phyloP scores from a whole-genome alignment of 1,284 basidiomycete species.

The Lentinus polychrous region DNA sequence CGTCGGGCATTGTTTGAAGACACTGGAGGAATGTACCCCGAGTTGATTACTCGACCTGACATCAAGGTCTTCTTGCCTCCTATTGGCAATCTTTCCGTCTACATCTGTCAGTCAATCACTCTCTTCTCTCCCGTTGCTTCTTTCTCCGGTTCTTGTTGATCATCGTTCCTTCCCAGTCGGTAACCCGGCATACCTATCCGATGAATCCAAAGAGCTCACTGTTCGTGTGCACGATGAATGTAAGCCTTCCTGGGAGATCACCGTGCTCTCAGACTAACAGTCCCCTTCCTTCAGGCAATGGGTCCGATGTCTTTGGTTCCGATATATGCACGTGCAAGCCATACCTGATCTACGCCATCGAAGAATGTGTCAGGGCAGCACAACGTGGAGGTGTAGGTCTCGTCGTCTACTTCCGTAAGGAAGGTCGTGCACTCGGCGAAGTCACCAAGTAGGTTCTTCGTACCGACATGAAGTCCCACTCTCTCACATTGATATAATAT shows the following conservation, averaged over 20 bases:
- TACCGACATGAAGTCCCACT: background rate
- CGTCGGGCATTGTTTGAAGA: slow-evolving; percentile 92
- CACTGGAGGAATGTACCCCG: slow-evolving; percentile 94
- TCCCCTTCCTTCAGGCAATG: slow-evolving; percentile 47
- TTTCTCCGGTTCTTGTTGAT: background rate
- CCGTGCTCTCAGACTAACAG: background rate
- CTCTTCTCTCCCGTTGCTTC: background rate
- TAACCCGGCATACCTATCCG: slow-evolving; percentile 70
- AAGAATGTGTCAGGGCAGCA: slow-evolving; percentile 83
- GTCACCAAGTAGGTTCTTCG: slow-evolving; percentile 67
- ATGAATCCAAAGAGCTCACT: slow-evolving; percentile 82
- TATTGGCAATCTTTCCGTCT: slow-evolving; percentile 87
- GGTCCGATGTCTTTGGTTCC: slow-evolving; percentile 84
- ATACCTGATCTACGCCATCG: slow-evolving; percentile 89
- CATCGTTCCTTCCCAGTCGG: slow-evolving; percentile 49
- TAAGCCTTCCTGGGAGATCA: slow-evolving; percentile 27
- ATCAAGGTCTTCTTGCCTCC: slow-evolving; percentile 95
- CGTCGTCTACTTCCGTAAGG: slow-evolving; percentile 93
- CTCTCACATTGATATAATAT: background rate
- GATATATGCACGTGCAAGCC: slow-evolving; percentile 96
- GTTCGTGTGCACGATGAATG: slow-evolving; percentile 94
- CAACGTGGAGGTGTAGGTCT: slow-evolving; percentile 90
- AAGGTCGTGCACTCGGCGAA: slow-evolving; percentile 88
- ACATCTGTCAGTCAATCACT: slow-evolving; percentile 63
- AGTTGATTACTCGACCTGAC: slow-evolving; percentile 91